Base-by-base conservation (phyloP, 768 basidiomycete species). In the Suillus decipiens region DNA sequence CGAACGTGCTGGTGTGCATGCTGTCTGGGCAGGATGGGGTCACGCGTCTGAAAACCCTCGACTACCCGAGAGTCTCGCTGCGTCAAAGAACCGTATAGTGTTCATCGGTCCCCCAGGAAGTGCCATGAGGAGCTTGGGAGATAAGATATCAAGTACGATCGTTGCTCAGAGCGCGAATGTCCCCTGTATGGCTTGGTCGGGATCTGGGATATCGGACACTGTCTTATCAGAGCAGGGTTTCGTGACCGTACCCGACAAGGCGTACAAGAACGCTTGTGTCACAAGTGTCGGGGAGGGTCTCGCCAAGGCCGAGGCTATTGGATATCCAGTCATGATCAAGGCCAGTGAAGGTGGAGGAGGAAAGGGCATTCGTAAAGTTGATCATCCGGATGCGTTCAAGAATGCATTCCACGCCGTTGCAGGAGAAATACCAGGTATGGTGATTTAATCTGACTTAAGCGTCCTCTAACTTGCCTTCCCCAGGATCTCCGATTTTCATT, bases 11-110 rank as follows among this genome's bases (percentile, higher is more conserved):
- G 97, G 95, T 37, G 97, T 99, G 1, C 97, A 99, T 72, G 97
- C 97, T 50, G 97, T 99, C 31, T 99, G 97, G 97, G 97, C 97
- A 41, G 97, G 97, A 62, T 99, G 97, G 97, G 97, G 97, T 57
- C 97, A 99, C 76, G 97, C 97, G 33, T 99, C 97, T 2, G 97
- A 99, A 77, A 99, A 99, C 76, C 97, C 97, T 1, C 89, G 95
- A 60, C 80, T 99, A 24, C 97, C 97, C 1, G 97, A 99, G 75
- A 91, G 90, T 64, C 86, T 99, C 47, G 87, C 91, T 37, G 89
- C 94, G 4, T 93, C 89, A 76, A 93, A 93, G 76, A 85, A 95
- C 80, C 96, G 95, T 78, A 96, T 99, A 73, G 92, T 99, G 63
- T 99, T 99, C 81, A 99, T 99, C 72, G 97, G 97, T 65, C 97